Conservation (phyloP, 768 basidiomycete genomes). For the Leccinum olivaceopallidum region DNA sequence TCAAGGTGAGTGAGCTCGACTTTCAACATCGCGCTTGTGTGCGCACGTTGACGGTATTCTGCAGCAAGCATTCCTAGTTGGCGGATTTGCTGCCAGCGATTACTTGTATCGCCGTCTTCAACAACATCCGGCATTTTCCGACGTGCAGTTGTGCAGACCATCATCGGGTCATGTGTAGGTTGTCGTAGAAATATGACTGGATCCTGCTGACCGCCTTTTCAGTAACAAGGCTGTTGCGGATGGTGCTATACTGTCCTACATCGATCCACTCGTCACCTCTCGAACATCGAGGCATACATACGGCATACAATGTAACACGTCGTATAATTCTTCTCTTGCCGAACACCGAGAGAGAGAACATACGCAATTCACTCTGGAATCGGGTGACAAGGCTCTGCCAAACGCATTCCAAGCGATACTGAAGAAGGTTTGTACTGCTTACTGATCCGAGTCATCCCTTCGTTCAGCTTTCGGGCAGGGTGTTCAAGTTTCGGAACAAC, state of each 20-base stretch:
- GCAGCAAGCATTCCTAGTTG: conserved; percentile 45
- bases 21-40: background rate
- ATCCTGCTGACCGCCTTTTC: background rate
- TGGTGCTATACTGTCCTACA: conserved; percentile 40
- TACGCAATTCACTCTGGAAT: conserved; percentile 18
- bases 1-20: conserved; percentile 20
- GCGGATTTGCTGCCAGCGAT: conserved; percentile 50
- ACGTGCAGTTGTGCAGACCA: conserved; percentile 46
- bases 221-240: conserved; percentile 53
- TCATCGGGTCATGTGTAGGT: conserved; percentile 44
- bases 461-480: conserved; percentile 1
- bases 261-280: conserved; percentile 47
- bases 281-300: conserved; percentile 45
- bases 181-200: background rate
- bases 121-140: conserved; percentile 33
- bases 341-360: conserved; percentile 40
- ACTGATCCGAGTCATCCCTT: too few relatives aligned
- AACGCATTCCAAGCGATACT: conserved; percentile 40
- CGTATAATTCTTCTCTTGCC: conserved; percentile 28
- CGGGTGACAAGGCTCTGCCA: conserved; percentile 33
- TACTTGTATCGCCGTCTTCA: conserved; percentile 46
- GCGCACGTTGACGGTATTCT: background rate
- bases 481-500: conserved; percentile 19
- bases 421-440: conserved; percentile 22
- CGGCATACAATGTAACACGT: conserved; percentile 31